Evolutionary conservation across 2,329 filamentous ascomycete genomes (phyloP), one percentile per base, ranked within the genome.

Genomic region (Scedosporium aurantiacum): DNA sequence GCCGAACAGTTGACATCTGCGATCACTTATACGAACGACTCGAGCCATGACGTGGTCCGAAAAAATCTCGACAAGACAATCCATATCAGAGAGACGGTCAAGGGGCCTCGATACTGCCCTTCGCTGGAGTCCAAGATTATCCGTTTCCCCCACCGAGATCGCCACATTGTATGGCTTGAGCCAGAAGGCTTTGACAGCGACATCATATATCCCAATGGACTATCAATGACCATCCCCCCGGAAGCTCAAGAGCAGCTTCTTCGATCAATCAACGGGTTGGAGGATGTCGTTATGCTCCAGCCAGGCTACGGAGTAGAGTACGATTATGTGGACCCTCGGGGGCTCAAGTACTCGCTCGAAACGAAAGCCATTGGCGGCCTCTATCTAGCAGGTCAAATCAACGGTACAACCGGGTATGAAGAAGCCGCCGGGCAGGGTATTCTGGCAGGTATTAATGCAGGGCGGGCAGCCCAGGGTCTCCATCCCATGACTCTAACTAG

Each of bases 221-320:
- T 99, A 45, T 96, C 91, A 28, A 97, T 97, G 91, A 99, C 94
- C 0, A 86, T 99, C 2, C 94, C 94, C 0, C 87, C 86, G 0
- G 90, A 93, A 62, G 91, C 89, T 0, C 94, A 99, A 72, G 87
- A 90, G 67, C 82, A 87, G 59, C 85, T 95, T 70, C 79, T 99
- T n/a, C 88, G 86, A 61, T 96, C 91, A 0, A 88, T 99, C 60
- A 81, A 77, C n/a, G 94, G 94, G 0, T 80, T 99, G 1, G 93
- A 97, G 70, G 85, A 92, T 63, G 91, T 91, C 4, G 85, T 80
- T 27, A 97, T 99, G 92, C 82, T 96, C 5, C 93, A 97, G 69
- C 88, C 93, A 1, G 94, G 93, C 7, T 99, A 99, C 69, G 94
- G 94, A 6, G 94, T 99, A 1, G 94, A 99, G 72, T 99, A 99